Evolutionary conservation across 345 rosid species (phyloP), one percentile per base, ranked within the genome.

Genomic region (Salix exigua): DNA sequence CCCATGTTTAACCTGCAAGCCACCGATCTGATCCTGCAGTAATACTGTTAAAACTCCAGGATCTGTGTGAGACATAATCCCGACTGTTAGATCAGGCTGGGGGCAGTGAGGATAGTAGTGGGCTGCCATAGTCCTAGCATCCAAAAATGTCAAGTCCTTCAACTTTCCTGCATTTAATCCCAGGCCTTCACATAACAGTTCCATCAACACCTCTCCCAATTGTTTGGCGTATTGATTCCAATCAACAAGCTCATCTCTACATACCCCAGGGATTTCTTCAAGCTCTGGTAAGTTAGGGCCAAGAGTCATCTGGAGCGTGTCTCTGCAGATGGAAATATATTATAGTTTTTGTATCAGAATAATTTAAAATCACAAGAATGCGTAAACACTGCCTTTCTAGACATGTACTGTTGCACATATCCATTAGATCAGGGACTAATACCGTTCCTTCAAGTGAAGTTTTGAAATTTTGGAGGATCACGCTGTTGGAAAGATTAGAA

Each of bases 251-350:
- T 74, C 78, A 6, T 68, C 46, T 42, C 72, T 74, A 46, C 78
- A 79, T 60, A 79, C 64, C 31, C 71, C 75, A 40, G 61, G 73
- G 19, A 80, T 70, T 10, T 58, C 30, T 48, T 72, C 64, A 6
- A 71, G 25, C 40, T 71, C 75, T 4, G 67, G 75, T 11, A 72
- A 35, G n/a, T 23, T 64, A 12, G 70, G 77, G n/a, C 62, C 44
- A 19, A 86, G 33, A 30, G 55, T 73, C 25, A 89, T 12, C 33
- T 79, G 87, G 10, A 89, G 75, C 0, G 90, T 86, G 78, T 89
- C 90, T 82, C 92, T 86, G 66, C 26, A 60, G n/a, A 8, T 46
- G 17, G 50, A 46, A 46, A 46, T 46, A 46, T 4, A 46, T 46
- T 46, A 46, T 46, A 11, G 17, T 3, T 46, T 13, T 46, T 46